Evolutionary conservation across 805 yeast species (phyloP).

Genomic region (Grigorovia transvaalensis): DNA sequence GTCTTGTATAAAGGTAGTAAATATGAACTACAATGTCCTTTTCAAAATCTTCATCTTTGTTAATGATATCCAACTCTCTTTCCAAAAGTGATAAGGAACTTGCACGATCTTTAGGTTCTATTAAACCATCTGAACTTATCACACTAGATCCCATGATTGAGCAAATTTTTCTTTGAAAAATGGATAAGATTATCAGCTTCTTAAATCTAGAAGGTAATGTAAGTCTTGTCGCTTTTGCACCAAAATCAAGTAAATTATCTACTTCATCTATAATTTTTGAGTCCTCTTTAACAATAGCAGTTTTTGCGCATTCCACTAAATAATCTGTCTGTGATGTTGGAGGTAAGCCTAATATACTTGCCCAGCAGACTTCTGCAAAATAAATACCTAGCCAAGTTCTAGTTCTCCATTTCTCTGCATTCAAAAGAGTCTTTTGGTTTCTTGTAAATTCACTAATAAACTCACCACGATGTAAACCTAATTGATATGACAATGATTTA

Average conservation of each 20-base stretch:
- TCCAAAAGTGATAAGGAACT: constrained; percentile 69
- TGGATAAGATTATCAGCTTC: constrained; percentile 60
- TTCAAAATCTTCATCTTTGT: constrained; percentile 54
- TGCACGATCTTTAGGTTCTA: constrained; percentile 75
- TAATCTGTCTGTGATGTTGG: constrained; percentile 79
- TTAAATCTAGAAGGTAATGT: constrained; percentile 58
- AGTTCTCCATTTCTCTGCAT: constrained; percentile 91
- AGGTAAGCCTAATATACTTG: constrained; percentile 78
- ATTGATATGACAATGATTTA: constrained; percentile 68
- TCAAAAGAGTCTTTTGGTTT: constrained; percentile 78
- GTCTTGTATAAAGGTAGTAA: constrained; percentile 64
- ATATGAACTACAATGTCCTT: constrained; percentile 61
- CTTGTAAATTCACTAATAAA: constrained; percentile 85
- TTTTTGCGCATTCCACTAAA: constrained; percentile 65
- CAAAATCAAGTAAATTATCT: neutral
- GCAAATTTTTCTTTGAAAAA: constrained; percentile 75
- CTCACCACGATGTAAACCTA: constrained; percentile 86
- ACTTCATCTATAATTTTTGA: constrained; percentile 18
- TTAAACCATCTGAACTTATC: constrained; percentile 76
- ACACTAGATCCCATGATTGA: constrained; percentile 82
- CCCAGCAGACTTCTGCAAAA: constrained; percentile 85
- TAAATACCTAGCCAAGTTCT: constrained; percentile 85
- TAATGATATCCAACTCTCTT: constrained; percentile 64
- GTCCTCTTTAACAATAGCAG: constrained; percentile 35
- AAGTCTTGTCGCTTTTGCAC: constrained; percentile 1